Base-by-base conservation (phyloP, 2,329 filamentous ascomycete genomes). In the Zymoseptoria brevis region DNA sequence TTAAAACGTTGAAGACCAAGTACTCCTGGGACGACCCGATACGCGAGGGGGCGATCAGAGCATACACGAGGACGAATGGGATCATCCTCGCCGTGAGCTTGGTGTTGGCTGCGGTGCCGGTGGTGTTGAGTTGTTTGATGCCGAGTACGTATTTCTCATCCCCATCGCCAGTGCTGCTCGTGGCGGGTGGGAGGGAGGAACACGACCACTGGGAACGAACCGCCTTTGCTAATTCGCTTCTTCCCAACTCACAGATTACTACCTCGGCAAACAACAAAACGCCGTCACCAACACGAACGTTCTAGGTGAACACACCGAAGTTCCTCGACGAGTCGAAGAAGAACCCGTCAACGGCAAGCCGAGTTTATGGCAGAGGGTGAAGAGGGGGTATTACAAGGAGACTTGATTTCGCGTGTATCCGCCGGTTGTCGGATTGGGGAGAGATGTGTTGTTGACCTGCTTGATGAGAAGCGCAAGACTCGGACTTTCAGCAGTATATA, bases 231-330 rank as follows among this genome's bases (percentile, higher is more conserved):
- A n/a, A n/a, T n/a, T n/a, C n/a, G n/a, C n/a, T n/a, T n/a, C n/a
- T n/a, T n/a, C n/a, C n/a, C n/a, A n/a, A n/a, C n/a, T n/a, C n/a
- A n/a, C n/a, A 55, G 57, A 59, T 22, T 57, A 54, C 29, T 59
- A 59, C 29, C 56, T 61, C 16, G 56, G 59, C 24, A 61, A 56
- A 52, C 52, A 54, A 16, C 59, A 61, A 24, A 58, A 61, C n/a
- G 53, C 54, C 2, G 26, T 49, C 16, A 61, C 41, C 3, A 55
- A 61, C 26, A 54, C 48, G n/a, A 35, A 21, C 13, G 56, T 41
- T 16, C 11, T 41, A 3, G 35, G 35, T 41, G 35, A 41, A 11
- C 35, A 6, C 3, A 41, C 9, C 1, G 35, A 41, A 5, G 35
- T 41, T 16, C 35, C 35, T 6, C 35, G 35, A 41, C 35, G 35